phyloP scores from a whole-genome alignment of 495 filamentous ascomycete genomes.

The Niebla homalea region DNA sequence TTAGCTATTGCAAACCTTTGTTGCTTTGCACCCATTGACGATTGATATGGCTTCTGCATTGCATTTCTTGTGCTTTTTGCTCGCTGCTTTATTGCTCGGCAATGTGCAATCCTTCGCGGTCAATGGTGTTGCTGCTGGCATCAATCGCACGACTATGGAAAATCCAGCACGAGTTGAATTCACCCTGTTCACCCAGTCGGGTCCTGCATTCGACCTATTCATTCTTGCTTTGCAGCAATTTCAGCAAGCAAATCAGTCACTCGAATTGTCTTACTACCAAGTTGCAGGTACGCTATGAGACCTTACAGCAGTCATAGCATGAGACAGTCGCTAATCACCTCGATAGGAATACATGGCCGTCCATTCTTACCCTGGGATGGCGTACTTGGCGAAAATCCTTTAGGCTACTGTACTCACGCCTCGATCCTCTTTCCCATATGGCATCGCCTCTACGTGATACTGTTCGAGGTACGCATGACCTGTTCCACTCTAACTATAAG shows the following conservation, averaged over 20 bases:
- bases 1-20: too few species aligned
- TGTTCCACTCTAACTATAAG: neutral
- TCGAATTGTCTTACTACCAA: conserved; percentile 18
- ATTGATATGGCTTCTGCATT: neutral
- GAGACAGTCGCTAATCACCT: neutral
- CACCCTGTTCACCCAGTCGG: conserved; percentile 14
- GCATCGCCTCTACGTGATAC: conserved; percentile 35
- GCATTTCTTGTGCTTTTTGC: neutral
- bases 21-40: neutral
- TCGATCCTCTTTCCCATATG: conserved; percentile 24
- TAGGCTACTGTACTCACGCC: conserved; percentile 15
- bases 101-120: conserved; percentile 11
- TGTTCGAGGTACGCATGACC: conserved; percentile 27
- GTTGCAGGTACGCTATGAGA: conserved; percentile 12
- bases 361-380: conserved; percentile 22
- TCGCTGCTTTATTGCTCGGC: neutral
- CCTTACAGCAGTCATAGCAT: too few species aligned
- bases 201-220: conserved; percentile 23
- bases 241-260: conserved; percentile 15
- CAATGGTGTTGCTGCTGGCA: conserved; percentile 13
- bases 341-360: conserved; percentile 20
- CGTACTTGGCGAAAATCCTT: conserved; percentile 11
- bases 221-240: conserved; percentile 20
- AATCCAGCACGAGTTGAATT: conserved; percentile 19
- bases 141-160: conserved; percentile 15